phyloP scores from a whole-genome alignment of 176 grass and related monocot species.

The Aegilops speltoides region DNA sequence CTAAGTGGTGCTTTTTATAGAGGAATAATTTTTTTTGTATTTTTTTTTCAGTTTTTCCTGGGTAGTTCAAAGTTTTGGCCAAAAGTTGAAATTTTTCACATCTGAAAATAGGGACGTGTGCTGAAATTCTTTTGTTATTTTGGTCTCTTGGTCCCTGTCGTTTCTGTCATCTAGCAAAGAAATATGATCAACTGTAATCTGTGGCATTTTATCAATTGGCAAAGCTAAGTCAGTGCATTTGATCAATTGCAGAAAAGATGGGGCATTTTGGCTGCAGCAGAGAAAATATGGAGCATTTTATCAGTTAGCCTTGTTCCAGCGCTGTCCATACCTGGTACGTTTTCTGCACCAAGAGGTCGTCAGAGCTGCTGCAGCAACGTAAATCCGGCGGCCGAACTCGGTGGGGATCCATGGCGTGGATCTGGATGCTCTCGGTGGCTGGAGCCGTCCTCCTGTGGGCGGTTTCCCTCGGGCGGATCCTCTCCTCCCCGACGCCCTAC shows the following conservation, averaged over 20 bases:
- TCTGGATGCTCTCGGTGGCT: conserved; percentile 26
- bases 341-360: background rate
- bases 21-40: background rate
- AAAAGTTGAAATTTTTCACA: background rate
- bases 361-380: background rate
- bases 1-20: background rate
- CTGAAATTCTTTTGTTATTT: background rate
- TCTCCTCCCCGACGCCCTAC: conserved; percentile 7
- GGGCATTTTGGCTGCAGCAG: background rate
- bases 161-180: background rate
- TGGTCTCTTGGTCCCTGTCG: background rate
- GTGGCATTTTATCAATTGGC: background rate
- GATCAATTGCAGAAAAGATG: background rate
- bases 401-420: conserved; percentile 40
- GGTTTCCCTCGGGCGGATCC: conserved; percentile 44
- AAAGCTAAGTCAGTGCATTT: background rate
- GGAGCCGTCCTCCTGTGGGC: conserved; percentile 46
- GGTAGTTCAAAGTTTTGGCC: background rate
- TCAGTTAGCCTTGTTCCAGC: background rate
- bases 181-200: background rate
- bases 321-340: background rate
- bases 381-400: background rate
- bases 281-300: background rate
- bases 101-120: background rate
- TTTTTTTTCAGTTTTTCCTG: no score